Conservation (phyloP, 805 yeast genomes). For the Lipomyces mesembrius region DNA sequence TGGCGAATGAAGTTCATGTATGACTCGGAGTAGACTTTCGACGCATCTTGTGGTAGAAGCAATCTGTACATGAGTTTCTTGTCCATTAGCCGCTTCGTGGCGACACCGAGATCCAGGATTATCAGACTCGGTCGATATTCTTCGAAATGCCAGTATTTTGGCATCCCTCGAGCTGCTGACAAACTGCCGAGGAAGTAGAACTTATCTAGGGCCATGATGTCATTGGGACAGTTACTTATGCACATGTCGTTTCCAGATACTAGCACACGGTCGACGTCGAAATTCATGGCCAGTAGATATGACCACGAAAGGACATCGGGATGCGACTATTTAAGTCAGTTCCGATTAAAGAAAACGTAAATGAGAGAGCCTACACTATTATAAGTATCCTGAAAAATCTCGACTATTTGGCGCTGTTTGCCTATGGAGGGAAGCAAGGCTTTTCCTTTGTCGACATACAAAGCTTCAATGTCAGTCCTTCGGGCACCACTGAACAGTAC, state of each 20-base stretch:
- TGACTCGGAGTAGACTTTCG: slow-evolving; percentile 31
- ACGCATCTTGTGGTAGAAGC: slow-evolving; percentile 35
- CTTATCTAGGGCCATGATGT: slow-evolving; percentile 23
- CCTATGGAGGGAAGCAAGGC: neutral
- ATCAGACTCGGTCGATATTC: slow-evolving; percentile 24
- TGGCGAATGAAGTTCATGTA: slow-evolving; percentile 26
- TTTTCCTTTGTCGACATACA: slow-evolving; percentile 27
- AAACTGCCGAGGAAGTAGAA: slow-evolving; percentile 31
- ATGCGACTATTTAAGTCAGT: slow-evolving; percentile 6
- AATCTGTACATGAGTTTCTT: slow-evolving; percentile 17
- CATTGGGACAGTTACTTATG: slow-evolving; percentile 28
- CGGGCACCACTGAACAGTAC: slow-evolving; percentile 28
- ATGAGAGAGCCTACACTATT: slow-evolving; percentile 1
- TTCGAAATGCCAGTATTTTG: slow-evolving; percentile 35
- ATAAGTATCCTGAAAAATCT: slow-evolving; percentile 28
- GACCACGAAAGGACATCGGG: slow-evolving; percentile 33
- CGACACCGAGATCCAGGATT: slow-evolving; percentile 28
- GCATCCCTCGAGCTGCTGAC: slow-evolving; percentile 22
- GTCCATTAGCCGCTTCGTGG: slow-evolving; percentile 30
- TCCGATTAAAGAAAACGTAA: neutral
- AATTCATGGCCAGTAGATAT: slow-evolving; percentile 22
- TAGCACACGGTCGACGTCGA: slow-evolving; percentile 21
- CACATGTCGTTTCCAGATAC: slow-evolving; percentile 25
- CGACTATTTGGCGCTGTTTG: slow-evolving; percentile 19
- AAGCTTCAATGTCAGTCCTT: slow-evolving; percentile 33